Conservation (phyloP, 108 stramenopile genomes). For the Nitzschia inconspicua region DNA sequence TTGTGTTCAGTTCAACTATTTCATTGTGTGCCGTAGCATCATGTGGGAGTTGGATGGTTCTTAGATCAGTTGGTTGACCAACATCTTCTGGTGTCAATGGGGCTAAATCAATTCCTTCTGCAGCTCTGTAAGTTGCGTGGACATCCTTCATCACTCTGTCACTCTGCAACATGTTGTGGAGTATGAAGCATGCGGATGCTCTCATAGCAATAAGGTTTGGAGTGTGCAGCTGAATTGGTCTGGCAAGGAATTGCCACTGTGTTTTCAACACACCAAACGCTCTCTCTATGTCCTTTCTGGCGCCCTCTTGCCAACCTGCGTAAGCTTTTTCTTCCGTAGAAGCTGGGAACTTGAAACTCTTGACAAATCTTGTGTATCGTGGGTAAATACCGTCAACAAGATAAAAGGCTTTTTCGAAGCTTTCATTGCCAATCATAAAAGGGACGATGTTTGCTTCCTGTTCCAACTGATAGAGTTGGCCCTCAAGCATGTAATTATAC, state of each 20-base stretch:
- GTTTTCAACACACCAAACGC: conserved; percentile 18
- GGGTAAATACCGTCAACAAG: conserved; percentile 42
- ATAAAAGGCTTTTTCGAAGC: conserved; percentile 13
- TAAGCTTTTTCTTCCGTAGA: neutral
- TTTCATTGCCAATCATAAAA: too few relatives aligned
- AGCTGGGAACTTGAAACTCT: conserved; percentile 4
- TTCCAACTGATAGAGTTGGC: too few relatives aligned
- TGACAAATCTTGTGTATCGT: conserved; percentile 12
- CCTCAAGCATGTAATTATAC: too few relatives aligned
- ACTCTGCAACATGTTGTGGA: conserved; percentile 25
- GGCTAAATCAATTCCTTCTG: too few relatives aligned
- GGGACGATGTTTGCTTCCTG: conserved; percentile 3
- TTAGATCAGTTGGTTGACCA: too few relatives aligned
- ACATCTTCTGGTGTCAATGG: too few relatives aligned
- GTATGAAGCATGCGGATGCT: neutral
- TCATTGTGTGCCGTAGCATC: too few relatives aligned
- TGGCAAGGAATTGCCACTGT: neutral
- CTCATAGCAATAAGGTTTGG: neutral
- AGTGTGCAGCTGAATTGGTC: neutral
- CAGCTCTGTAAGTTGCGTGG: neutral
- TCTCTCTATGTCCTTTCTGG: conserved; percentile 24
- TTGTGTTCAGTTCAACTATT: too few relatives aligned
- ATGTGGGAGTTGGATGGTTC: too few relatives aligned
- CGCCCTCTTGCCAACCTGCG: conserved; percentile 19
- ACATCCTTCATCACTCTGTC: conserved; percentile 20